These are phyloP conservation scores for Colletotrichum godetiae DNA, from an alignment of 2,329 filamentous ascomycete species.

Conservation along the genomic window DNA sequence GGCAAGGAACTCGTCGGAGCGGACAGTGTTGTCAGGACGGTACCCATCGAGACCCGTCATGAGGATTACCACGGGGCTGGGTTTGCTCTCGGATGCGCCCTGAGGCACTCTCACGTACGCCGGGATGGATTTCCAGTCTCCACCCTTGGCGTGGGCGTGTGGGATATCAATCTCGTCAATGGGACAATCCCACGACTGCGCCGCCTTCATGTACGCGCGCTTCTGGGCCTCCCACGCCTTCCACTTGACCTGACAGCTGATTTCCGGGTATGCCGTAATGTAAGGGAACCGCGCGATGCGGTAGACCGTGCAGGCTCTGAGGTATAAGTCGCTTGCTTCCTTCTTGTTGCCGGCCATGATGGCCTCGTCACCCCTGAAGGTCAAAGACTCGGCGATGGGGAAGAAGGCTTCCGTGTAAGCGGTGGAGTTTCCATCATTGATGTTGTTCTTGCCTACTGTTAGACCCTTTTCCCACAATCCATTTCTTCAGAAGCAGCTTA, in stretches of 20 bases:
- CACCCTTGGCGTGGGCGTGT: constrained; percentile 60
- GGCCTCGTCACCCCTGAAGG: constrained; percentile 61
- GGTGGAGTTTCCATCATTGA: constrained; percentile 74
- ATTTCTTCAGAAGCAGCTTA: too few species aligned
- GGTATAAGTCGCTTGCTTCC: constrained; percentile 70
- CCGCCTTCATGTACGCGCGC: constrained; percentile 69
- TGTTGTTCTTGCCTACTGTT: constrained; percentile 54
- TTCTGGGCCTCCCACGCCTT: constrained; percentile 76
- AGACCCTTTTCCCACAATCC: too few species aligned
- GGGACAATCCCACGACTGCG: constrained; percentile 63
- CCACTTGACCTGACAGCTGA: constrained; percentile 62
- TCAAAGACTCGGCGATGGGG: constrained; percentile 68
- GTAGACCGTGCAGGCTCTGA: constrained; percentile 79
- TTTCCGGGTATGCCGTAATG: constrained; percentile 51
- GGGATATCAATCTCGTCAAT: constrained; percentile 72
- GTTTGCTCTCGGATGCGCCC: not conserved
- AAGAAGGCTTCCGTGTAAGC: constrained; percentile 74
- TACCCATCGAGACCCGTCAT: constrained; percentile 74
- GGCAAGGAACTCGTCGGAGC: constrained; percentile 69
- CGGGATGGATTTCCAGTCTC: constrained; percentile 68
- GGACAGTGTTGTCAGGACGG: constrained; percentile 70
- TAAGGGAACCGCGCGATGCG: constrained; percentile 79
- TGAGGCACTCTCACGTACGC: constrained; percentile 73
- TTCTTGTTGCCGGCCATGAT: constrained; percentile 58
- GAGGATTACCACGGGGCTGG: constrained; percentile 63